Base-by-base conservation (phyloP, 768 basidiomycete species). In the Mycena filopes region DNA sequence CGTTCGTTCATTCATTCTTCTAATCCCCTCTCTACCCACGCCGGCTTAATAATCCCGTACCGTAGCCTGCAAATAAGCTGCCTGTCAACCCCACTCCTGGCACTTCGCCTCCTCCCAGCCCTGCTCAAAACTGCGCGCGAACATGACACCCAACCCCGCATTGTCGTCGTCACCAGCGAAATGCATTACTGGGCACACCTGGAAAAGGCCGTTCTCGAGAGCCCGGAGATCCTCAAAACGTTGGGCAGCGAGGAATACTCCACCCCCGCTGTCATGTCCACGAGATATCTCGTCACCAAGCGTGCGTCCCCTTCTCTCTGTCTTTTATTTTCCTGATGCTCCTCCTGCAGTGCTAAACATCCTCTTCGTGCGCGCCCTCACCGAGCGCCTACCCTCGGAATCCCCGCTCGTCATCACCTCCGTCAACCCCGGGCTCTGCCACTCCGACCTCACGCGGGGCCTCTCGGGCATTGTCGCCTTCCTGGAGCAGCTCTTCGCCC, bases 21-120 rank as follows among this genome's bases (percentile, higher is more conserved):
- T 23, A 78, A 75, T 18, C 28, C 80, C 9, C 29, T 26, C 10
- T 28, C 28, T 29, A 6, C 26, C 7, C 12, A 12, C 11, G 8
- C 29, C 15, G 11, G 10, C 36, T 4, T 33, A n/a, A 49, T 16
- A n/a, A 13, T 4, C 28, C 26, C 18, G 15, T 18, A 7, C 3
- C 13, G n/a, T 29, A 49, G 48, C 7, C 48, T 49, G 1, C 77
- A 80, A 49, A 72, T 77, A 31, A 80, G 78, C 66, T 66, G 71
- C 58, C 63, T 80, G 13, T 66, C 72, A n/a, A 73, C 76, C 11
- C 68, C 72, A 2, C 67, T 77, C 16, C 63, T 75, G 2, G 63
- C 71, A 4, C 33, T 78, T 13, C 66, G 74, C 25, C 68, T 80
- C 7, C 65, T 78, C 2, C 79, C 79, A 1, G 56, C 56, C 36